A percentile compares a stretch with the other conserved stretches of the same genome.
phyloP scores from a whole-genome alignment of 306 rosid species.

The Rosa persica region DNA sequence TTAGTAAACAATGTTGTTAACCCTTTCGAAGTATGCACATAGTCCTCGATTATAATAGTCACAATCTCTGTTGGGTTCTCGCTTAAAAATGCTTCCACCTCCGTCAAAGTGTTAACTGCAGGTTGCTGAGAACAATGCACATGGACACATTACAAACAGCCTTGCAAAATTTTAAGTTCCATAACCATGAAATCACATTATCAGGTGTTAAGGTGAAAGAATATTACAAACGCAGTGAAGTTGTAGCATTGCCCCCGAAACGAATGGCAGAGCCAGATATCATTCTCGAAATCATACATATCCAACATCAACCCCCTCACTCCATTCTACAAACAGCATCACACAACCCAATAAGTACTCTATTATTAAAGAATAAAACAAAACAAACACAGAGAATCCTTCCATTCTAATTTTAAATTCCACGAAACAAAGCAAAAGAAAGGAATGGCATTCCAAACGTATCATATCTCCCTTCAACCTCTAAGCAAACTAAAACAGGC shows the following conservation, averaged over 20 bases:
- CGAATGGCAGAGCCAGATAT: slow-evolving; percentile 98
- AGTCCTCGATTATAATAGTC: slow-evolving; percentile 87
- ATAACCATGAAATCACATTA: slow-evolving; percentile 16
- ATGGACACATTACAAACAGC: slow-evolving; percentile 27
- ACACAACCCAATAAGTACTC: background rate
- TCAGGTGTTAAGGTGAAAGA: slow-evolving; percentile 21
- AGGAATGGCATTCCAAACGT: slow-evolving; percentile 14
- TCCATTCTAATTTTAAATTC: background rate
- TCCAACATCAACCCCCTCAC: slow-evolving; percentile 97
- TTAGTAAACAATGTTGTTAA: slow-evolving; percentile 59
- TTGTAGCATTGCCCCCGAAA: slow-evolving; percentile 87
- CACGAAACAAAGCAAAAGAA: slow-evolving; percentile 14
- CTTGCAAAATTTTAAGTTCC: background rate
- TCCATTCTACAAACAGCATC: slow-evolving; percentile 64
- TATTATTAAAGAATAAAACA: background rate
- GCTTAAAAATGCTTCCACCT: slow-evolving; percentile 81
- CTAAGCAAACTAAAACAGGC: background rate
- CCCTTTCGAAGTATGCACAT: slow-evolving; percentile 82
- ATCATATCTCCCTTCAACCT: background rate
- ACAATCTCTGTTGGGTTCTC: slow-evolving; percentile 79
- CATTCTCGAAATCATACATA: slow-evolving; percentile 85
- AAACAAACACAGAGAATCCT: slow-evolving; percentile 5
- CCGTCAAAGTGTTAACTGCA: slow-evolving; percentile 79
- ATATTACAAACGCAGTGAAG: slow-evolving; percentile 92
- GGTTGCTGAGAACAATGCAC: slow-evolving; percentile 75